Percentiles rank a stretch among this genome's conserved stretches.
Conservation (phyloP, 208 protist species). For the Wallacemonas sp. region DNA sequence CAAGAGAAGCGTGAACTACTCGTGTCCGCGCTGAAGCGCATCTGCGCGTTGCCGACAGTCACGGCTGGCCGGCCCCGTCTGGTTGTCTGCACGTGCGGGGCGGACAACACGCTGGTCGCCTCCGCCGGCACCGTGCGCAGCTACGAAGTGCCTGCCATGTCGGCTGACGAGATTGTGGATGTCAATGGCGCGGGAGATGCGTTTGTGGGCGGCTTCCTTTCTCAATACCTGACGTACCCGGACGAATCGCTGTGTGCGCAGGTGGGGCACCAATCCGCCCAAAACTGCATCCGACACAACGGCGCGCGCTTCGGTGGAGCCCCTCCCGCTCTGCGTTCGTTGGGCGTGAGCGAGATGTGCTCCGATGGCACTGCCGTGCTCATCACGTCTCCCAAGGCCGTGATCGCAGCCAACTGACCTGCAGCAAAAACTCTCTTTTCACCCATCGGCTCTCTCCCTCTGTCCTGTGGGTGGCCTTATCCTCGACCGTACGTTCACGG, state of each 20-base stretch:
- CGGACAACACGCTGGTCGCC: conserved; percentile 83
- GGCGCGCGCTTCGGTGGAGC: conserved; percentile 72
- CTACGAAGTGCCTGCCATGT: conserved; percentile 52
- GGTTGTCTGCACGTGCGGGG: conserved; percentile 93
- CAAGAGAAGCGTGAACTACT: conserved; percentile 27
- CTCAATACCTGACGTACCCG: conserved; percentile 50
- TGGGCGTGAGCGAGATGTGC: background rate
- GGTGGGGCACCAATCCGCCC: conserved; percentile 74
- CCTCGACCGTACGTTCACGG: background rate
- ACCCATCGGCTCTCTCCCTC: conserved; percentile 12
- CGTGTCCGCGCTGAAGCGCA: conserved; percentile 57
- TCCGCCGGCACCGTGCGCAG: conserved; percentile 29
- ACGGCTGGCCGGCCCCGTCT: conserved; percentile 45
- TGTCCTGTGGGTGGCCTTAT: conserved; percentile 1
- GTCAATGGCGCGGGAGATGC: conserved; percentile 96
- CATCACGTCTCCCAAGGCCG: conserved; percentile 7
- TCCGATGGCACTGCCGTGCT: background rate
- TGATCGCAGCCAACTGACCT: conserved; percentile 1
- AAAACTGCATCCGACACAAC: conserved; percentile 87
- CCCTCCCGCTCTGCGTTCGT: conserved; percentile 31
- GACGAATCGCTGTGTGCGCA: conserved; percentile 55
- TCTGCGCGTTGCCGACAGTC: conserved; percentile 68
- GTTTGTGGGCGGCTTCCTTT: conserved; percentile 97
- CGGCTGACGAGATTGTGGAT: conserved; percentile 92
- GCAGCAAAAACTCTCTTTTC: background rate